Conservation (phyloP, 2,329 filamentous ascomycete species). For the Pseudogymnoascus sp. region DNA sequence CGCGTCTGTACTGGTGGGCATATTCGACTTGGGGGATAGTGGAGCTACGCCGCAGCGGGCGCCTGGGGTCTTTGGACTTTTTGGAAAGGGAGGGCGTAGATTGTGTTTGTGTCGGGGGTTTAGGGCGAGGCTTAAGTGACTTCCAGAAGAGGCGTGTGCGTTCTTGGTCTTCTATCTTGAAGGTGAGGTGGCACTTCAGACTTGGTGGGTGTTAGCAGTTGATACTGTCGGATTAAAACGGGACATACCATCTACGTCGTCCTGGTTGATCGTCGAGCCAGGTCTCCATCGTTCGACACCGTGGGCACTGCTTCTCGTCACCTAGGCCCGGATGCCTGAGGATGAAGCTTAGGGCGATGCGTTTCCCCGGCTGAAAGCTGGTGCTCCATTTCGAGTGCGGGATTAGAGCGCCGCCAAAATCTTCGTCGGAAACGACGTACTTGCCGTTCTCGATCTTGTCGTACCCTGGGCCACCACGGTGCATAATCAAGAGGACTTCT, state of each 20-base stretch:
- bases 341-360: background rate
- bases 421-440: background rate
- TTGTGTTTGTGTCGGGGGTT: background rate
- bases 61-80: background rate
- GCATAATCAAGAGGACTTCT: background rate
- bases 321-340: background rate
- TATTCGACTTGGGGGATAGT: background rate
- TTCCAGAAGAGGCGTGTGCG: background rate
- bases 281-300: background rate
- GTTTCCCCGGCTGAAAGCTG: background rate
- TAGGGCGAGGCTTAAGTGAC: background rate
- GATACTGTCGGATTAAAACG: background rate
- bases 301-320: background rate
- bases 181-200: background rate
- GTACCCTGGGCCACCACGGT: background rate
- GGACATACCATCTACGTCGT: background rate
- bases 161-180: slow-evolving; percentile 1
- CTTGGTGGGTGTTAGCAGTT: background rate
- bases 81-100: background rate
- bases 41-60: background rate
- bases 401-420: background rate
- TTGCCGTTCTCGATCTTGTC: slow-evolving; percentile 3
- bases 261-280: background rate
- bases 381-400: background rate
- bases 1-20: background rate